phyloP scores from a whole-genome alignment of 371 early-diverging fungal species.

The Saksenaea oblongispora region DNA sequence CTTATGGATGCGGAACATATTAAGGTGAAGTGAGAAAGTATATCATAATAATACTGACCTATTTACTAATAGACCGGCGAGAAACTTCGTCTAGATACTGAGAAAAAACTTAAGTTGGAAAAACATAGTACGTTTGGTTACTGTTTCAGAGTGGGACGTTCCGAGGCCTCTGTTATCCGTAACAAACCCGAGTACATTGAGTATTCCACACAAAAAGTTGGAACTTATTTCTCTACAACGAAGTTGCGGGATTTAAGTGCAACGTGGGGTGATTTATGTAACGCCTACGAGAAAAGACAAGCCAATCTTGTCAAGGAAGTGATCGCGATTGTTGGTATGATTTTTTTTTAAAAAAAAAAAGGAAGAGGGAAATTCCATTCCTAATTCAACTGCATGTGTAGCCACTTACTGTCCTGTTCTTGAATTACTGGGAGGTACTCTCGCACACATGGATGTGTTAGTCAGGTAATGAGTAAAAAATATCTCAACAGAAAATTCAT shows the following conservation, averaged over 20 bases:
- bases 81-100: slow-evolving; percentile 73
- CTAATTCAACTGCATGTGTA: slow-evolving; percentile 6
- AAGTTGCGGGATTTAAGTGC: slow-evolving; percentile 60
- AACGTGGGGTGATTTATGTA: slow-evolving; percentile 50
- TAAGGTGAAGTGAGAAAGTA: slow-evolving; percentile 26
- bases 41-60: not conserved
- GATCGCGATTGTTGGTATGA: slow-evolving; percentile 71
- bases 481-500: not conserved
- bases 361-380: not conserved
- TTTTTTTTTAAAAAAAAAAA: not conserved
- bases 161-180: slow-evolving; percentile 41
- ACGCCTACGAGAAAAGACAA: slow-evolving; percentile 72
- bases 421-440: slow-evolving; percentile 70
- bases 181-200: slow-evolving; percentile 78
- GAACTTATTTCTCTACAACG: slow-evolving; percentile 85
- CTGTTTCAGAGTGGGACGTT: slow-evolving; percentile 84
- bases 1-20: slow-evolving; percentile 68
- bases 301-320: slow-evolving; percentile 81
- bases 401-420: slow-evolving; percentile 83
- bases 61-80: slow-evolving; percentile 46
- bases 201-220: slow-evolving; percentile 87
- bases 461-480: slow-evolving; percentile 45
- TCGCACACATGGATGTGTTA: slow-evolving; percentile 89
- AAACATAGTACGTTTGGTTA: slow-evolving; percentile 79
- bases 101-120: slow-evolving; percentile 92